Conservation (phyloP, 306 rosid genomes). For the Cicer arietinum region DNA sequence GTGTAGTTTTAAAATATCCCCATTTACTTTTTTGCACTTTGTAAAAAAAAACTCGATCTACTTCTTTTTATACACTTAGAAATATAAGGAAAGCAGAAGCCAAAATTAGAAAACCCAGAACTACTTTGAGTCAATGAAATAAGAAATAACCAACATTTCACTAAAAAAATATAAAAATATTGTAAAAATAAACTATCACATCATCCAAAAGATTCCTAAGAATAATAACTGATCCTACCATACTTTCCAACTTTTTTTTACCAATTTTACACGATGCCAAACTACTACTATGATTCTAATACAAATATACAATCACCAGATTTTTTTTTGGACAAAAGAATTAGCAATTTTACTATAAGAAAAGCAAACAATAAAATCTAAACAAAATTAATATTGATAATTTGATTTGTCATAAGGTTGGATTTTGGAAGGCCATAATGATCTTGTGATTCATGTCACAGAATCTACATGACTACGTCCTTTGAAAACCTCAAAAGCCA, state of each 20-base stretch:
- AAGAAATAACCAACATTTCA: background rate
- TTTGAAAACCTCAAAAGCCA: slow-evolving; percentile 46
- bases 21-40: background rate
- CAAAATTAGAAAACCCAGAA: background rate
- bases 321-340: no score
- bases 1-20: background rate
- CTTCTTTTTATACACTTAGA: background rate
- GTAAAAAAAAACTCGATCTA: background rate
- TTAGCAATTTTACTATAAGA: slow-evolving; percentile 12
- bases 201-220: background rate
- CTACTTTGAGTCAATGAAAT: background rate
- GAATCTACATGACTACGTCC: slow-evolving; percentile 24
- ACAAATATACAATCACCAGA: slow-evolving; percentile 9
- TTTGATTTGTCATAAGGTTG: slow-evolving; percentile 1
- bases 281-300: background rate
- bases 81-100: background rate
- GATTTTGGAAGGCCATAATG: slow-evolving; percentile 7
- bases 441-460: slow-evolving; percentile 14
- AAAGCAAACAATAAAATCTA: background rate
- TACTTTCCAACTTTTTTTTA: background rate
- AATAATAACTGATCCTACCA: background rate
- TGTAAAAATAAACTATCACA: slow-evolving; percentile 26
- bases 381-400: slow-evolving; percentile 4
- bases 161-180: background rate
- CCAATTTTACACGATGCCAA: background rate